Conservation (phyloP, 2,329 filamentous ascomycete species). For the Aphanocladium album region DNA sequence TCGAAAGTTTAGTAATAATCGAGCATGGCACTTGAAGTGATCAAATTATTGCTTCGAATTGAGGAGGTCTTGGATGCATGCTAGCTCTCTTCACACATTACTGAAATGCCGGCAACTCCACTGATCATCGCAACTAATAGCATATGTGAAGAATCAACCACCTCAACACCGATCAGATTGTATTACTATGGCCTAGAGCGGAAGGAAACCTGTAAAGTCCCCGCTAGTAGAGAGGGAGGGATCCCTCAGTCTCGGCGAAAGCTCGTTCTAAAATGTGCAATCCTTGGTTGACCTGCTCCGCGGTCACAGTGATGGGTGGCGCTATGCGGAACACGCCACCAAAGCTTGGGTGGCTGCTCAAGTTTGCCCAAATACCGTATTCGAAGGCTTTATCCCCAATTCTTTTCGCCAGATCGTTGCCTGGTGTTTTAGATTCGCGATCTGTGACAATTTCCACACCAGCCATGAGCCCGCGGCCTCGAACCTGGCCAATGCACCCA, state of each 20-base stretch:
- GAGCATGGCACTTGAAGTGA: too few species aligned
- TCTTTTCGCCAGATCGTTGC: slow-evolving; percentile 39
- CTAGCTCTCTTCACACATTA: too few species aligned
- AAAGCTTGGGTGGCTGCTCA: slow-evolving; percentile 50
- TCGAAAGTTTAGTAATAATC: background rate
- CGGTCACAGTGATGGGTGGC: slow-evolving; percentile 54
- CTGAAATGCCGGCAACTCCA: too few species aligned
- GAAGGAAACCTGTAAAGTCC: too few species aligned
- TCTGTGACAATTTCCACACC: slow-evolving; percentile 55
- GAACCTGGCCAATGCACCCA: slow-evolving; percentile 57
- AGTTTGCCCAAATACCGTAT: slow-evolving; percentile 52
- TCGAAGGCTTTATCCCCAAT: slow-evolving; percentile 45
- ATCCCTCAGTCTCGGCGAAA: slow-evolving; percentile 34
- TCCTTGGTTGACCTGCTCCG: slow-evolving; percentile 44
- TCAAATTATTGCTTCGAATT: too few species aligned
- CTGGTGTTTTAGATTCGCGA: slow-evolving; percentile 41
- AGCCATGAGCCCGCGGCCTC: slow-evolving; percentile 53
- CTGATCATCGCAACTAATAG: too few species aligned
- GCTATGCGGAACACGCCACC: slow-evolving; percentile 55
- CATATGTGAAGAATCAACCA: too few species aligned
- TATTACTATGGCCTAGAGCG: background rate
- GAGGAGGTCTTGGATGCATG: too few species aligned
- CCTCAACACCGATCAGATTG: background rate
- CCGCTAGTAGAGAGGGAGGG: slow-evolving; percentile 24
- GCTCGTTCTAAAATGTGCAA: slow-evolving; percentile 53